These are phyloP conservation scores for Chaetomium fimeti DNA, from an alignment of 495 filamentous ascomycete species.

Conservation along the genomic window DNA sequence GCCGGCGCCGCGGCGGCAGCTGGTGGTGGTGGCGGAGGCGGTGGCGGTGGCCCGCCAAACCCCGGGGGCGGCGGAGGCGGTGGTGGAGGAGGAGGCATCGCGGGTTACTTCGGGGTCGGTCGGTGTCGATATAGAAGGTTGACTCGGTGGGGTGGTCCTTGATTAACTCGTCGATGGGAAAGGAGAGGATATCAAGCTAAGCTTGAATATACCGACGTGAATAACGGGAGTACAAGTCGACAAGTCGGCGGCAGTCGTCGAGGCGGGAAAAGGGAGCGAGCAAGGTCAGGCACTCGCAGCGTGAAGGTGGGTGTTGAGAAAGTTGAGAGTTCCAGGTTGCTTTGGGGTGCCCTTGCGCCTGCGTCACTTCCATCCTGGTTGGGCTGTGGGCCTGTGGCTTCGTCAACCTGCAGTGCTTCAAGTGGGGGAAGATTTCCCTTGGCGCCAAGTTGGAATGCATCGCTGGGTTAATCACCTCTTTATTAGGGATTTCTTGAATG, in stretches of 20 bases:
- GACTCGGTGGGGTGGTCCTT: no score
- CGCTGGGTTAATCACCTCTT: not conserved
- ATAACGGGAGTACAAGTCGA: not conserved
- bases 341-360: not conserved
- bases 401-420: conserved; percentile 5
- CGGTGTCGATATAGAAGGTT: not conserved
- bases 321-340: no score
- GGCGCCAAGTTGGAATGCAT: not conserved
- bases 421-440: not conserved
- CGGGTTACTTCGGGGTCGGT: not conserved
- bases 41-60: conserved; percentile 36
- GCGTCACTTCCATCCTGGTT: not conserved
- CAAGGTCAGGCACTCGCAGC: not conserved
- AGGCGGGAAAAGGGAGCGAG: not conserved
- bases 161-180: not conserved
- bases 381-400: not conserved
- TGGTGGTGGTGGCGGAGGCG: conserved; percentile 32
- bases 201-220: not conserved
- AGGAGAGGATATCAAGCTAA: not conserved
- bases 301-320: not conserved
- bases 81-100: conserved; percentile 33
- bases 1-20: conserved; percentile 26
- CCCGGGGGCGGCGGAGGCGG: conserved; percentile 35
- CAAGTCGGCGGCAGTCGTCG: not conserved
- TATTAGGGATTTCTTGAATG: conserved; percentile 5